A percentile compares a stretch with the other conserved stretches of the same genome.
phyloP scores from a whole-genome alignment of 2,329 filamentous ascomycete genomes.

The Fusarium avenaceum region DNA sequence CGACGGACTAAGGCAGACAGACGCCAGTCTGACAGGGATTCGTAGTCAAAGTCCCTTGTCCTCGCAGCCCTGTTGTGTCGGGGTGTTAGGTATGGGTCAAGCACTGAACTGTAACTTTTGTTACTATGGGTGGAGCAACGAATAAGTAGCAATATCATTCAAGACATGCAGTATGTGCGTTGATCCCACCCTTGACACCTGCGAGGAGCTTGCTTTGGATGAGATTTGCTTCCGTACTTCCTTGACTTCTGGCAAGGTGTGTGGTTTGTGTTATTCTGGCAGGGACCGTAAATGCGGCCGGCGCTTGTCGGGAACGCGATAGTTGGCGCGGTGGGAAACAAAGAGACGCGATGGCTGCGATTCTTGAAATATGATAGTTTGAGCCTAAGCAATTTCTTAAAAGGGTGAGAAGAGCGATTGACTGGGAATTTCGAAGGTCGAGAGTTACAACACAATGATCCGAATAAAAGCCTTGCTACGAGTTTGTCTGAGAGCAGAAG shows the following conservation, averaged over 20 bases:
- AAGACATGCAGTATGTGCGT: constrained; percentile 22
- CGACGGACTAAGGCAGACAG: constrained; percentile 46
- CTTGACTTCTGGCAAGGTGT: constrained; percentile 16
- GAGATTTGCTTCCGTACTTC: constrained; percentile 19
- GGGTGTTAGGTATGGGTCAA: constrained; percentile 31
- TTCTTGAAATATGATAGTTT: not conserved
- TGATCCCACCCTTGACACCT: constrained; percentile 38
- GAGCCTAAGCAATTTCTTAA: not conserved
- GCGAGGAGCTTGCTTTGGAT: constrained; percentile 34
- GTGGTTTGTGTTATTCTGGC: constrained; percentile 29
- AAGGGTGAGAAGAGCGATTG: not conserved
- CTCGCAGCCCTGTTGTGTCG: constrained; percentile 42
- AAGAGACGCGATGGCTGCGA: constrained; percentile 38
- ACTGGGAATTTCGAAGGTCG: not conserved
- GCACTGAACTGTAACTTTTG: constrained; percentile 35
- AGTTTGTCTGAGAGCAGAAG: constrained; percentile 13
- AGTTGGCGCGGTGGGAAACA: constrained; percentile 43
- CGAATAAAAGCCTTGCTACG: not conserved
- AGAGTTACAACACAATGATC: constrained; percentile 1
- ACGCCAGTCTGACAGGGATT: constrained; percentile 46
- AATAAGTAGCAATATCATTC: constrained; percentile 31
- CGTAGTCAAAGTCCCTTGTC: constrained; percentile 41
- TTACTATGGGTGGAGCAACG: constrained; percentile 25
- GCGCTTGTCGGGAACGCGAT: constrained; percentile 48
- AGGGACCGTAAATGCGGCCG: constrained; percentile 45